Evolutionary conservation across 352 stramenopile species (phyloP).

Genomic region (Globisporangium paddicum): DNA sequence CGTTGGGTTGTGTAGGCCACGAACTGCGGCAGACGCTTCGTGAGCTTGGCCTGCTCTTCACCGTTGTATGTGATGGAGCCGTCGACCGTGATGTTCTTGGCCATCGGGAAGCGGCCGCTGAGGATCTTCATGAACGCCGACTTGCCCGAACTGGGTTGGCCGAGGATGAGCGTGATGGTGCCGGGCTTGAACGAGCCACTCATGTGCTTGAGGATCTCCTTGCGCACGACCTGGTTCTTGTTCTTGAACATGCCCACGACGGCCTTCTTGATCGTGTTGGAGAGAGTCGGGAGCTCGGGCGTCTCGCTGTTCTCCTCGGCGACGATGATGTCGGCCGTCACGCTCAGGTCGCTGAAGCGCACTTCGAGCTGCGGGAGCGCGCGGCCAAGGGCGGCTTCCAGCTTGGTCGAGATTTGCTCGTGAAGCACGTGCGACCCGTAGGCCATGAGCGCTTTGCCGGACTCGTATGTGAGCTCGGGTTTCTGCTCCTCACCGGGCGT

Average conservation of each 20-base stretch:
- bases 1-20: conserved; percentile 27
- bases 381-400: conserved; percentile 14
- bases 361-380: conserved; percentile 21
- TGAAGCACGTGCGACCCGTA: conserved; percentile 19
- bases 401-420: conserved; percentile 9
- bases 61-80: conserved; percentile 30
- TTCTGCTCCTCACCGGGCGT: not conserved
- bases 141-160: conserved; percentile 33
- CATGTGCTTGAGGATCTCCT: conserved; percentile 21
- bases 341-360: conserved; percentile 17
- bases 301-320: not conserved
- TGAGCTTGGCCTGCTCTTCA: conserved; percentile 15
- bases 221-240: conserved; percentile 27
- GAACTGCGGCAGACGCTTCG: conserved; percentile 21
- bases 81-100: conserved; percentile 17
- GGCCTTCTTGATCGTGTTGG: conserved; percentile 20
- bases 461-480: not conserved
- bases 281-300: conserved; percentile 10
- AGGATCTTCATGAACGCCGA: conserved; percentile 30
- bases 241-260: conserved; percentile 18
- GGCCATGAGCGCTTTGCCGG: conserved; percentile 7
- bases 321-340: conserved; percentile 12
- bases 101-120: conserved; percentile 19
- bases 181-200: conserved; percentile 19
- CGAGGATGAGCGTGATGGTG: conserved; percentile 29